Base-by-base conservation (phyloP, 2,329 filamentous ascomycete genomes). In the Epicoccum sorghinum region DNA sequence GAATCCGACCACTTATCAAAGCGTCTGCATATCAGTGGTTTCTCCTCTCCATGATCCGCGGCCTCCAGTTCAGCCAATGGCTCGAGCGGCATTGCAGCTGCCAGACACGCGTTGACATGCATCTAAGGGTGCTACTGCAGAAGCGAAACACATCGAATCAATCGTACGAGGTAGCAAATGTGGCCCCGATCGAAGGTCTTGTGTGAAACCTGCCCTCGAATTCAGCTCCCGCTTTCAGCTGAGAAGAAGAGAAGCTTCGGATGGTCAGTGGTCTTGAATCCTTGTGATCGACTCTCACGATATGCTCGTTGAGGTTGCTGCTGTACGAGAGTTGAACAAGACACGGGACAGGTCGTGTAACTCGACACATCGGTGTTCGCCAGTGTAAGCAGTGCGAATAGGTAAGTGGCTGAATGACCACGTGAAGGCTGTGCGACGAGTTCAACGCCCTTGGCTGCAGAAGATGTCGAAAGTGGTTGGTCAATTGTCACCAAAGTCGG, bases 41-140 rank as follows among this genome's bases (percentile, higher is more conserved):
- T 29, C 27, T 9, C 32, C 9, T 9, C 32, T 33, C 4, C 32
- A 12, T 12, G 13, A 2, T 33, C 32, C 32, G 32, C 9, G 23
- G 8, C 89, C 91, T 64, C 93, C 96, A 13, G 84, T 86, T 13
- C 86, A 89, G 5, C 60, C 82, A 80, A 0, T 22, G n/a, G 9
- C 27, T 41, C 41, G 18, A 27, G 29, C 10, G n/a, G 14, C 30
- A 30, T 7, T 45, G 51, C 40, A 40, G 29, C 23, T 49, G 45
- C 29, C 23, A 37, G 23, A 38, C 40, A 46, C 36, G 25, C 30
- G 37, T 35, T 37, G 41, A 32, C 47, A 9, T 39, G 46, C 52
- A 38, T 18, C 24, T 9, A 22, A 23, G 37, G 37, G 30, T 14
- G 25, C 45, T 25, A 9, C 29, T n/a, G 48, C 27, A 40, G 42